Evolutionary conservation across 2,329 filamentous ascomycete species (phyloP), one percentile per base, ranked within the genome.

Genomic region (Orbilia brochopaga): DNA sequence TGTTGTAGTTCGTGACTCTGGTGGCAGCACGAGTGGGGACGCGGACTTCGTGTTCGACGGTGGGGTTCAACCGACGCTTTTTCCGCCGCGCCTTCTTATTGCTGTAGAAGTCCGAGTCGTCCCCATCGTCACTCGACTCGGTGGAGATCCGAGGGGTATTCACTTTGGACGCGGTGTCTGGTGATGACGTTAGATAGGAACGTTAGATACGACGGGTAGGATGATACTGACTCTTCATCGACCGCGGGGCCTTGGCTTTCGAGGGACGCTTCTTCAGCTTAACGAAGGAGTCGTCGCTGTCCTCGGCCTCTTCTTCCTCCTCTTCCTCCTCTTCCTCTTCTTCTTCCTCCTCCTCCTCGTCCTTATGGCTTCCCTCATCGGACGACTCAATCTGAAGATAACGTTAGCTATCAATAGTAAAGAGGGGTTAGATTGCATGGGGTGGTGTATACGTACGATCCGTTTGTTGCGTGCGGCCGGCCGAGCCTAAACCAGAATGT

Each of bases 21-120:
- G 90, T 90, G 60, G 91, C 90, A 74, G 91, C 89, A 70, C 93
- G 86, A 60, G 89, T 94, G 5, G 92, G 96, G 85, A 96, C 97
- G 74, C 93, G 89, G 78, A 96, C 90, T 81, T 96, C 92, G 65
- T 86, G 85, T 76, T 88, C 85, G 3, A 87, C 83, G 6, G 89
- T 84, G 44, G 86, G 84, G 11, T 87, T 85, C 76, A 88, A 84
- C 83, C 85, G 23, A 87, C 84, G 69, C 83, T 81, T 78, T 91
- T 87, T 62, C 89, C 89, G 73, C 83, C 83, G 76, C 91, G 90
- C 79, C 91, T 92, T 81, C 92, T 94, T 74, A 85, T 87, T 53
- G 83, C 80, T 65, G 74, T 83, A 84, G 70, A 90, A 87, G 79
- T 92, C 90, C 35, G 90, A 91, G 63, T 89, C 90, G 5, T 89